Percentiles rank a stretch among this genome's conserved stretches.
These are phyloP conservation scores for Emmonsia crescens DNA, from an alignment of 2,329 filamentous ascomycete species.

Conservation along the genomic window DNA sequence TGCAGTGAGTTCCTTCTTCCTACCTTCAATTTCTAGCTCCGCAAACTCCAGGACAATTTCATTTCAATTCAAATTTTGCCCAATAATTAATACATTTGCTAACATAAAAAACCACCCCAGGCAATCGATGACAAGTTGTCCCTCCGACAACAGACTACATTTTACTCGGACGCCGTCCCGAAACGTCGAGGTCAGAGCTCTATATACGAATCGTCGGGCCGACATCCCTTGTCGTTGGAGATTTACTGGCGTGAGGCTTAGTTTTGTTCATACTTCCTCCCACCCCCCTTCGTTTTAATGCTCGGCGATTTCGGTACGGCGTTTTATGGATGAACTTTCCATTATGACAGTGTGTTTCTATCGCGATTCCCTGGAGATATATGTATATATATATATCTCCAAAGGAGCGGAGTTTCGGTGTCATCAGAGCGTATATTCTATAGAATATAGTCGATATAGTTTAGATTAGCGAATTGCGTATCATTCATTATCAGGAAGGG, in stretches of 20 bases:
- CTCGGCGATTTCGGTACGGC: background rate
- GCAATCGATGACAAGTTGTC: slow-evolving; percentile 23
- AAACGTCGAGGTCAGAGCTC: slow-evolving; percentile 26
- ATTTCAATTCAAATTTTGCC: background rate
- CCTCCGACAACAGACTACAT: slow-evolving; percentile 26
- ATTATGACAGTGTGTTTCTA: background rate
- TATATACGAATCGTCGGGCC: slow-evolving; percentile 20
- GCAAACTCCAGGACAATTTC: background rate
- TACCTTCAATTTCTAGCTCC: background rate
- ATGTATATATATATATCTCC: too few species aligned
- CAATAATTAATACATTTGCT: background rate
- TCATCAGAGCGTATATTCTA: background rate
- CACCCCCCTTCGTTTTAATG: background rate
- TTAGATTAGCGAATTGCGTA: background rate
- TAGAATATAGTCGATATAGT: background rate
- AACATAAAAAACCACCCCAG: slow-evolving; percentile 12
- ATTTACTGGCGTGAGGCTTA: slow-evolving; percentile 22
- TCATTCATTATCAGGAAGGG: background rate
- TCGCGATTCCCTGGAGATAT: background rate
- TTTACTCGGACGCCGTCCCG: slow-evolving; percentile 29
- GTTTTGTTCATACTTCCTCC: background rate
- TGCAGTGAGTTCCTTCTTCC: slow-evolving; percentile 17
- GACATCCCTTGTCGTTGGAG: slow-evolving; percentile 25
- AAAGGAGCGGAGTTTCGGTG: background rate
- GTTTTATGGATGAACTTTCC: background rate